Evolutionary conservation across 2,329 filamentous ascomycete species (phyloP), one percentile per base, ranked within the genome.

Genomic region (Apiospora sp.): DNA sequence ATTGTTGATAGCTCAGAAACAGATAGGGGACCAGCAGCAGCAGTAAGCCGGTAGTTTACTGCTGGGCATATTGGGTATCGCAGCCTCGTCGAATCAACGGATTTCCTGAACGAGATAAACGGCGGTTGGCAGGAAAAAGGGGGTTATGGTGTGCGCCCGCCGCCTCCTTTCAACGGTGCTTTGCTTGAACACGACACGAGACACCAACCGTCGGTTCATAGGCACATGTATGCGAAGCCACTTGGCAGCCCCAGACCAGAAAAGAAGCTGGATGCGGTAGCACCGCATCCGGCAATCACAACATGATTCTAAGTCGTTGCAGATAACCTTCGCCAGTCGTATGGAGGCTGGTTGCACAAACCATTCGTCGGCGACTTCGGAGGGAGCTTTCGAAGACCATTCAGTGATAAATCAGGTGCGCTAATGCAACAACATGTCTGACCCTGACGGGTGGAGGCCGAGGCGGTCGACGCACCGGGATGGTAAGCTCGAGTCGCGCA

Each of bases 371-470:
- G 58, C 58, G 58, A 64, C 34, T 64, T 64, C 58, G 58, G 54
- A 37, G 54, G 30, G 5, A 37, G 54, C 30, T 58, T 58, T 19
- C 14, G 12, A 58, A 41, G 37, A 41, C 37, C 37, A 10, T 41
- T 46, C 30, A 61, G 30, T 34, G 34, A 64, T 41, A 41, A 41
- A 64, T 41, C 58, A 41, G 58, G 41, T 64, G 19, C 58, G 58
- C 58, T 64, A 64, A 64, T 64, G 58, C 58, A 64, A 3, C 54
- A n/a, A 3, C 54, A n/a, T 64, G 58, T 64, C 58, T 64, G 58
- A 64, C 58, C 22, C 58, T 41, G 58, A 64, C 34, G 19, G 22
- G 37, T 41, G 58, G 58, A 22, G 58, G 13, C 13, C 58, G 58
- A 64, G 24, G 51, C 30, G 30, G 54, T 61, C 51, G 51, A 30